These are phyloP conservation scores for Symbiodinium pilosum DNA, from an alignment of 73 alveolate species.

Conservation along the genomic window DNA sequence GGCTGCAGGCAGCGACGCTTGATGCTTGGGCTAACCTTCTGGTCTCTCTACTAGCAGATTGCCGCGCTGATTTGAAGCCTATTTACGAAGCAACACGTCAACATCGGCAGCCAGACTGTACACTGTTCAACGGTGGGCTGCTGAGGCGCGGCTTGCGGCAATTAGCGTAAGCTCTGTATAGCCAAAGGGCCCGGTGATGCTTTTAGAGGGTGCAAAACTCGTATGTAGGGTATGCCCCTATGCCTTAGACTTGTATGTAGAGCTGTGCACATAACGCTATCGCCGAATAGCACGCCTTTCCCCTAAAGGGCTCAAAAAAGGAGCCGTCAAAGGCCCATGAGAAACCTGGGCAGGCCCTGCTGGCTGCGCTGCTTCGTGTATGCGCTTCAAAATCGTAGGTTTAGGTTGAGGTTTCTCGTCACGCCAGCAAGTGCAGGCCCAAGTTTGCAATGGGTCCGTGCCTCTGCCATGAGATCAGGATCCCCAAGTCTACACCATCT, in stretches of 20 bases:
- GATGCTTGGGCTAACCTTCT: too few relatives aligned
- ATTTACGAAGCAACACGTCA: neutral
- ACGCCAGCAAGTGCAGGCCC: neutral
- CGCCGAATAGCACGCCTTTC: neutral
- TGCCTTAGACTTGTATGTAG: neutral
- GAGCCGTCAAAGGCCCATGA: too few relatives aligned
- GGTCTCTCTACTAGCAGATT: neutral
- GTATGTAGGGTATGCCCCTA: too few relatives aligned
- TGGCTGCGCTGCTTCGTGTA: too few relatives aligned
- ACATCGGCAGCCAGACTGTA: constrained; percentile 9
- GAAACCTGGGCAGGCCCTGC: too few relatives aligned
- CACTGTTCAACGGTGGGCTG: constrained; percentile 23
- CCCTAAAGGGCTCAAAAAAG: neutral
- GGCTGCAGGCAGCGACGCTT: too few relatives aligned
- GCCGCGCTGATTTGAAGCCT: neutral
- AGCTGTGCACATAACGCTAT: neutral
- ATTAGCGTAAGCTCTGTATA: too few relatives aligned
- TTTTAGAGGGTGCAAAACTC: too few relatives aligned
- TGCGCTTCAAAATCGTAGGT: too few relatives aligned
- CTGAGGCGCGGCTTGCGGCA: constrained; percentile 3
- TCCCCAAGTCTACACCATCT: constrained; percentile 13
- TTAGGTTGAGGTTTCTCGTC: neutral
- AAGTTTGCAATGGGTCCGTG: neutral
- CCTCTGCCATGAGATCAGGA: constrained; percentile 3
- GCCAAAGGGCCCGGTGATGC: too few relatives aligned